These are phyloP conservation scores for Vickermania ingenoplastis DNA, from an alignment of 208 protist genomes.

Conservation along the genomic window DNA sequence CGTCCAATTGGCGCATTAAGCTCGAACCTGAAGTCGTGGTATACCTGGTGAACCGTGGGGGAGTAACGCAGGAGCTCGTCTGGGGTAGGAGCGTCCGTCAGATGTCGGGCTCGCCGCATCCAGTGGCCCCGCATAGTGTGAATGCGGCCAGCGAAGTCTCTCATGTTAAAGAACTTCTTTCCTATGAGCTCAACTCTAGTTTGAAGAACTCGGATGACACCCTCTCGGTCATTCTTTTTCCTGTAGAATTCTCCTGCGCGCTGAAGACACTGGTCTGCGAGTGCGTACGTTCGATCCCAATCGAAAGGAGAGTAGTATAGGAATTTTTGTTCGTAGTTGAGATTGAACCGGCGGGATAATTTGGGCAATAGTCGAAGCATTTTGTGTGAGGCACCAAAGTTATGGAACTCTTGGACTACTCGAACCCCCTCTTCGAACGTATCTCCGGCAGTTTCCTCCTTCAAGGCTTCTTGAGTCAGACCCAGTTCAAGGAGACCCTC, in stretches of 20 bases:
- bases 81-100: slow-evolving; percentile 80
- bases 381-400: slow-evolving; percentile 72
- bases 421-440: slow-evolving; percentile 68
- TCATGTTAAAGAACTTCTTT: slow-evolving; percentile 88
- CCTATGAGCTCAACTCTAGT: slow-evolving; percentile 75
- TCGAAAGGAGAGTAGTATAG: slow-evolving; percentile 86
- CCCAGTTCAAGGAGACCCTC: slow-evolving; percentile 76
- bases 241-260: slow-evolving; percentile 58
- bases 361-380: slow-evolving; percentile 79
- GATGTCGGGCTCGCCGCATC: slow-evolving; percentile 54
- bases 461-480: slow-evolving; percentile 51
- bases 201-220: slow-evolving; percentile 69
- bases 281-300: slow-evolving; percentile 77
- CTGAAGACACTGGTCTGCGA: slow-evolving; percentile 73
- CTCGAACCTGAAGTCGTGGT: slow-evolving; percentile 84
- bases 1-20: slow-evolving; percentile 74
- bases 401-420: slow-evolving; percentile 65
- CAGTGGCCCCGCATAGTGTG: slow-evolving; percentile 86
- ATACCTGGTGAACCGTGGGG: slow-evolving; percentile 83
- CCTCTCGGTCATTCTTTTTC: slow-evolving; percentile 21
- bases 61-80: slow-evolving; percentile 82
- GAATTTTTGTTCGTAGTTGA: slow-evolving; percentile 86
- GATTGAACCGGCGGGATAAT: slow-evolving; percentile 69
- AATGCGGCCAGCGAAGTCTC: slow-evolving; percentile 82
- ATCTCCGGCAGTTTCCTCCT: slow-evolving; percentile 26